These are phyloP conservation scores for Daldinia childiae DNA, from an alignment of 495 filamentous ascomycete genomes.

Conservation along the genomic window DNA sequence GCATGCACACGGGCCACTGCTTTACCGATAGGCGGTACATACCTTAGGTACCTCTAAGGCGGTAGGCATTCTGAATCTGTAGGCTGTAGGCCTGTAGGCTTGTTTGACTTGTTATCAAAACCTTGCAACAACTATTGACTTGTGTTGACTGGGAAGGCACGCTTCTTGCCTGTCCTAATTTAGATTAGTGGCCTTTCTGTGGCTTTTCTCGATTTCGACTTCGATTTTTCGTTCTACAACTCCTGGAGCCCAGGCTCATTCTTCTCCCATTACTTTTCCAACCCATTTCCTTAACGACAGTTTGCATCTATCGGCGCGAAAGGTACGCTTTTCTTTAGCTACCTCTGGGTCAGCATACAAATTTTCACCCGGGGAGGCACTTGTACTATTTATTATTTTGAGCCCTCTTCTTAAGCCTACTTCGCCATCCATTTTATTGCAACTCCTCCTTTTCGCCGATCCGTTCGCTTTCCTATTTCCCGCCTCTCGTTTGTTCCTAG, in stretches of 20 bases:
- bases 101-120: background rate
- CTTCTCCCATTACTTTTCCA: conserved; percentile 28
- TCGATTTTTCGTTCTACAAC: conserved; percentile 49
- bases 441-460: conserved; percentile 36
- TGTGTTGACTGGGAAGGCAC: background rate
- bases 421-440: conserved; percentile 19
- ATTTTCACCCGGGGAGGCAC: conserved; percentile 7
- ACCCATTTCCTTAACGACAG: conserved; percentile 29
- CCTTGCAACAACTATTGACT: background rate
- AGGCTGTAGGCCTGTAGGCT: background rate
- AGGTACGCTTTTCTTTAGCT: conserved; percentile 2
- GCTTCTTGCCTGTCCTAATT: conserved; percentile 22
- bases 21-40: background rate
- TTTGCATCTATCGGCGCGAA: conserved; percentile 29
- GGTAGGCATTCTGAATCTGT: background rate
- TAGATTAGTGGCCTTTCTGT: conserved; percentile 24
- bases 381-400: conserved; percentile 31
- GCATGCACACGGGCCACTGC: conserved; percentile 4
- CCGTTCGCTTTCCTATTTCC: conserved; percentile 45
- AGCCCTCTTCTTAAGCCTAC: conserved; percentile 29
- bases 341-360: background rate
- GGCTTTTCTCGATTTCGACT: conserved; percentile 40
- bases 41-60: no score
- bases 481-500: conserved; percentile 51
- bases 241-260: conserved; percentile 34